A percentile compares a stretch with the other conserved stretches of the same genome.
phyloP scores from a whole-genome alignment of 1,284 basidiomycete genomes.

The Mycosarcoma mackinlayi region DNA sequence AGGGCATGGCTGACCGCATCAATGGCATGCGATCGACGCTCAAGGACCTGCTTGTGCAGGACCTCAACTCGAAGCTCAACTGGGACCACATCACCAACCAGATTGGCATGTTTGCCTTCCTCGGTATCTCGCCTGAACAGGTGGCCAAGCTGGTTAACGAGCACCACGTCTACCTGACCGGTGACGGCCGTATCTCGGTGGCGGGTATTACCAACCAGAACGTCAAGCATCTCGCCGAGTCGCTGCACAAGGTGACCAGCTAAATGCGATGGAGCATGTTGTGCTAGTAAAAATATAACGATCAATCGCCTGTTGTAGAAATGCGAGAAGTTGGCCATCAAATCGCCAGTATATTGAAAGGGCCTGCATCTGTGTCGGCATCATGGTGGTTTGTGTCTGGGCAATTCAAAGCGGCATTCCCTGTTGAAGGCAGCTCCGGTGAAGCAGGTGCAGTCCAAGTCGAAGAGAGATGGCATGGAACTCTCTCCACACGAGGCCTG shows the following conservation, averaged over 20 bases:
- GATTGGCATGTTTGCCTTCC: constrained; percentile 68
- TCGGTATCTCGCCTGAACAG: constrained; percentile 67
- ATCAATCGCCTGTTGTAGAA: background rate
- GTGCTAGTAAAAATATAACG: background rate
- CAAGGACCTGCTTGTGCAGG: constrained; percentile 64
- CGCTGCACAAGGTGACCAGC: constrained; percentile 64
- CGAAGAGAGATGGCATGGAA: no score
- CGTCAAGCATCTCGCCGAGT: constrained; percentile 65
- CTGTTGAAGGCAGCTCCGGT: no score
- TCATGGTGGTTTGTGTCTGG: no score
- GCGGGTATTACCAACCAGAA: constrained; percentile 68
- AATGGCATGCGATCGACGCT: constrained; percentile 68
- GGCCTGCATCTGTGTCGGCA: no score
- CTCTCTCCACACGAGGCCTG: no score
- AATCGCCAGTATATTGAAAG: no score
- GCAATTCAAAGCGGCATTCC: no score
- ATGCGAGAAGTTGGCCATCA: no score
- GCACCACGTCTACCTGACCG: constrained; percentile 69
- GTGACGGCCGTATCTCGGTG: constrained; percentile 68
- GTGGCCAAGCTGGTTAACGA: constrained; percentile 66
- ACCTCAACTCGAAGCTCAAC: constrained; percentile 67
- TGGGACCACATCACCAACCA: constrained; percentile 69
- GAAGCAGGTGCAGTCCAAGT: no score
- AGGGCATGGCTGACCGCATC: constrained; percentile 69
- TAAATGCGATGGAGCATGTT: background rate